These are phyloP conservation scores for Alectoria sarmentosa DNA, from an alignment of 495 filamentous ascomycete species.

Conservation along the genomic window DNA sequence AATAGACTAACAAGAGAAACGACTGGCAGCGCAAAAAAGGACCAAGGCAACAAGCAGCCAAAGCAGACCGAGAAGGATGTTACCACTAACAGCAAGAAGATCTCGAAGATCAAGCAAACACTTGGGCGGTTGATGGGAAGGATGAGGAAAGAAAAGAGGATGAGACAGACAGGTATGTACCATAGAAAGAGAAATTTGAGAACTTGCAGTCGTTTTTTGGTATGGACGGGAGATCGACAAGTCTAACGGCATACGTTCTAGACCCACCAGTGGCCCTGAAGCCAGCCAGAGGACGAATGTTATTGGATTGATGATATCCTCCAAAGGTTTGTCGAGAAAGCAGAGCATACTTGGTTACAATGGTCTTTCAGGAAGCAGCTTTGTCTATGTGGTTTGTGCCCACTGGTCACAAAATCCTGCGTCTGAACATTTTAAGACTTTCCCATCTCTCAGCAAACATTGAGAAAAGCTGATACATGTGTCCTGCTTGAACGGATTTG, in stretches of 20 bases:
- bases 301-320: neutral
- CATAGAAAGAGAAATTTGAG: neutral
- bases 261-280: accelerated
- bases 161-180: neutral
- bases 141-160: neutral
- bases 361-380: neutral
- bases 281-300: neutral
- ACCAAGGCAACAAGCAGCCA: neutral
- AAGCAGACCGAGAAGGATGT: neutral
- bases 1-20: neutral
- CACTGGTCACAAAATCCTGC: neutral
- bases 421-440: neutral
- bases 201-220: neutral
- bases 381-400: neutral
- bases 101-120: neutral
- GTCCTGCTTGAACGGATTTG: neutral
- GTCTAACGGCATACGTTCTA: neutral
- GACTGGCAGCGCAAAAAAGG: neutral
- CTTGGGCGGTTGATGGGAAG: neutral
- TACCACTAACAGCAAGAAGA: neutral
- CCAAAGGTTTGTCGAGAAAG: neutral
- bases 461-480: neutral
- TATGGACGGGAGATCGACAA: neutral
- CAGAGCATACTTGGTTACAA: neutral
- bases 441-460: neutral